Evolutionary conservation across 2,329 filamentous ascomycete genomes (phyloP).

Genomic region (Clarireedia paspali): DNA sequence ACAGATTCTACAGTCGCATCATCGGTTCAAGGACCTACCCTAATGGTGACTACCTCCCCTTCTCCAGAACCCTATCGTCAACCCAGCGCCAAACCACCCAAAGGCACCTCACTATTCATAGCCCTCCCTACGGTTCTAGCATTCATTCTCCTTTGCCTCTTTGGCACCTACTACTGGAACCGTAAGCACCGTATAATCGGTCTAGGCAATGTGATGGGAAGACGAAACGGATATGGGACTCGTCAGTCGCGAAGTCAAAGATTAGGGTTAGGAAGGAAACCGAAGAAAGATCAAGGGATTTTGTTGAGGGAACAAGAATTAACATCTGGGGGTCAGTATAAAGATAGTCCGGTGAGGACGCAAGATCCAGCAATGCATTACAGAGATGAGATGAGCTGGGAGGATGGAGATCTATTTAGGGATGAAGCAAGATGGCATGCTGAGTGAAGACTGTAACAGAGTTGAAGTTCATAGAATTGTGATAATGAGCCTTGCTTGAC

Average conservation of each 20-base stretch:
- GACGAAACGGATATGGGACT: slow-evolving; percentile 24
- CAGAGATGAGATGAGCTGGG: slow-evolving; percentile 4
- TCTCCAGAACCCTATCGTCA: slow-evolving; percentile 16
- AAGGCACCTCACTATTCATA: slow-evolving; percentile 24
- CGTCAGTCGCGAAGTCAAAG: slow-evolving; percentile 24
- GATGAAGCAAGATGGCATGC: neutral
- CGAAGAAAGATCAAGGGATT: slow-evolving; percentile 17
- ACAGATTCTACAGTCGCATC: slow-evolving; percentile 12
- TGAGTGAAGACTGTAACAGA: neutral
- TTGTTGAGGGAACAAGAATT: slow-evolving; percentile 21
- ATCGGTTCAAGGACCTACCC: slow-evolving; percentile 18
- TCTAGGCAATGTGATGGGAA: slow-evolving; percentile 27
- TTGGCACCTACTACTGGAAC: slow-evolving; percentile 21
- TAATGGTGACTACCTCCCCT: slow-evolving; percentile 20
- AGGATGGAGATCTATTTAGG: neutral
- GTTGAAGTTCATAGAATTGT: no score
- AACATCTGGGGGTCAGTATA: slow-evolving; percentile 14
- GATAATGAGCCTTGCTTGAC: no score
- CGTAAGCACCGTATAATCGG: slow-evolving; percentile 23
- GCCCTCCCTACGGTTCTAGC: slow-evolving; percentile 24
- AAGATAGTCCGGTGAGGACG: slow-evolving; percentile 14
- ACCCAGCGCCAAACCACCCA: slow-evolving; percentile 14
- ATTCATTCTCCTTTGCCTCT: slow-evolving; percentile 21
- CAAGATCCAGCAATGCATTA: slow-evolving; percentile 5
- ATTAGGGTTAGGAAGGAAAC: slow-evolving; percentile 18